Conservation (phyloP, 2,329 filamentous ascomycete species). For the Teratosphaeria pseudoeucalypti region DNA sequence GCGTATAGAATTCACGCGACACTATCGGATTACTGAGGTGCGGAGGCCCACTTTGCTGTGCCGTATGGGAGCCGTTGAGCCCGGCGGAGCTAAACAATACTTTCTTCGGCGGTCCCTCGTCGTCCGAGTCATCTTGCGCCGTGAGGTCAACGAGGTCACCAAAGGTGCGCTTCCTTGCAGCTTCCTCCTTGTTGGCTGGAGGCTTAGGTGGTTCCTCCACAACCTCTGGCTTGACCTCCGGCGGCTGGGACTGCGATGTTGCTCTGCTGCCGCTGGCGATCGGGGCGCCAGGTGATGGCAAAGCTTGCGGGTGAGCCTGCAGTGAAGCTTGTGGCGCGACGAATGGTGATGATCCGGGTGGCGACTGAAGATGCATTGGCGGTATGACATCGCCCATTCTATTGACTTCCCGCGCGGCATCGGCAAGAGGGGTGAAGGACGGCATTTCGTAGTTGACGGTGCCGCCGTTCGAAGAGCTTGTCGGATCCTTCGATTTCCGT, state of each 20-base stretch:
- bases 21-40: background rate
- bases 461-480: slow-evolving; percentile 3
- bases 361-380: background rate
- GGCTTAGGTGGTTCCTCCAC: slow-evolving; percentile 15
- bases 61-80: background rate
- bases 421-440: slow-evolving; percentile 15
- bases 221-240: slow-evolving; percentile 13
- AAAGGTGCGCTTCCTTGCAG: slow-evolving; percentile 46
- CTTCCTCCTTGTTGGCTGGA: slow-evolving; percentile 42
- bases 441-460: slow-evolving; percentile 19
- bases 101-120: slow-evolving; percentile 32
- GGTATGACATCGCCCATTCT: slow-evolving; percentile 6
- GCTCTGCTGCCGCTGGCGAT: background rate
- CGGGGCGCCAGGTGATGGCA: background rate
- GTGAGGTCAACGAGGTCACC: slow-evolving; percentile 46
- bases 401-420: slow-evolving; percentile 16
- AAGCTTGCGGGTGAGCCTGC: background rate
- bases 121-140: slow-evolving; percentile 32
- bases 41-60: background rate
- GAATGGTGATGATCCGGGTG: background rate
- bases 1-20: background rate
- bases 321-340: background rate
- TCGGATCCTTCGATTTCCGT: slow-evolving; percentile 4
- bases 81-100: slow-evolving; percentile 2
- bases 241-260: slow-evolving; percentile 4